Evolutionary conservation across 192 early-diverging fungal genomes (phyloP), one percentile per base, ranked within the genome.

Genomic region (Linnemannia elongata): DNA sequence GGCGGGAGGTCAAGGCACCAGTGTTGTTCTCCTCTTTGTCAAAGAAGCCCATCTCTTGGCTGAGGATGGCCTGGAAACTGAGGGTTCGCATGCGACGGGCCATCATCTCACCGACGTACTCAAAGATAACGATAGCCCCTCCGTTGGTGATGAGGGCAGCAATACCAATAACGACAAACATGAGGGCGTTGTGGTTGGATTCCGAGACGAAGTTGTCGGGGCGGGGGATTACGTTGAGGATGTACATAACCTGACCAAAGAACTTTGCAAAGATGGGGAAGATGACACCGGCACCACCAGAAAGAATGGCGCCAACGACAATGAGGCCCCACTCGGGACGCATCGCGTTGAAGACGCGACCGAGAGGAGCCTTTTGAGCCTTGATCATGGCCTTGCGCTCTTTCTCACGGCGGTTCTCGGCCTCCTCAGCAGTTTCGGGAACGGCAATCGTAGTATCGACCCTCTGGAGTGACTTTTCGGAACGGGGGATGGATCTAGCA

Each of bases 41-140:
- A 88, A 97, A 98, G 90, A 94, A 98, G 5, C 88, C 95, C 78
- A 97, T 96, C 39, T 98, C 95, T 87, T 98, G 97, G n/a, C 92
- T 89, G 72, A 98, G 79, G 74, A 98, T 94, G 27, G 94, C 89
- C 73, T 85, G 71, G 76, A 87, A 87, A 70, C 85, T 87, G 38
- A 18, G 41, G 69, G 79, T 74, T 78, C 85, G 63, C 85, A 87
- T 87, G n/a, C 85, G 85, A 66, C 85, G 85, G 24, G 74, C 79
- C 85, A 87, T 87, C 8, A 5, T 71, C 36, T 87, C 85, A 45
- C 79, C 85, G 70, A 78, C 55, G 30, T 74, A 75, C 36, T 87
- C 85, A 71, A 87, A 87, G 33, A 87, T 20, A 36, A 69, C 20
- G 47, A 87, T 71, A 3, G 85, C 68, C 8, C 85, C 85, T 68